Conservation (phyloP, 768 basidiomycete species). For the Russula brevipes region DNA sequence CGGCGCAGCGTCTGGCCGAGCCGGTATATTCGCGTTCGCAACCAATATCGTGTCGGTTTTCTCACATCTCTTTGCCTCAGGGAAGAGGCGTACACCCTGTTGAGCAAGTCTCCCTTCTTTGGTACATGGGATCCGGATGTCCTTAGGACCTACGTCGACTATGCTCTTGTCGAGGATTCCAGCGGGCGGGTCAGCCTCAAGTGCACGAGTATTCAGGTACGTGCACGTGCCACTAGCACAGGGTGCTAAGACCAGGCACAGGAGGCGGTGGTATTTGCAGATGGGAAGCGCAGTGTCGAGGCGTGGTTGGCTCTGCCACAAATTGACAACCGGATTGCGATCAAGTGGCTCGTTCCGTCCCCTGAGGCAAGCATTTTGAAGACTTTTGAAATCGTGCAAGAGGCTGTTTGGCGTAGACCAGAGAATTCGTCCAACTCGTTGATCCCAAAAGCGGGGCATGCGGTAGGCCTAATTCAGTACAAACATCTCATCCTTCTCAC, state of each 20-base stretch:
- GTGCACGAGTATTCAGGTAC: slow-evolving; percentile 51
- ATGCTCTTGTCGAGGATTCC: slow-evolving; percentile 43
- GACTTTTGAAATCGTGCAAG: slow-evolving; percentile 19
- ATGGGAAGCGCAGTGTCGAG: slow-evolving; percentile 34
- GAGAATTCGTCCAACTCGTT: slow-evolving; percentile 34
- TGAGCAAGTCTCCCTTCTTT: slow-evolving; percentile 62
- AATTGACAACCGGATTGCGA: slow-evolving; percentile 46
- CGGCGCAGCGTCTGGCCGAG: slow-evolving; percentile 63
- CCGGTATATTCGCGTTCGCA: slow-evolving; percentile 36
- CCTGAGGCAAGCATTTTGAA: slow-evolving; percentile 26
- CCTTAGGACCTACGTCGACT: slow-evolving; percentile 55
- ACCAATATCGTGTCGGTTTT: background rate
- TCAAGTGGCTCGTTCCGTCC: slow-evolving; percentile 56
- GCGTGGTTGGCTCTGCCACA: slow-evolving; percentile 35
- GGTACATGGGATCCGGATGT: slow-evolving; percentile 60
- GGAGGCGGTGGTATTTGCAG: slow-evolving; percentile 59
- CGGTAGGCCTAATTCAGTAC: slow-evolving; percentile 23
- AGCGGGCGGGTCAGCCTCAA: slow-evolving; percentile 51
- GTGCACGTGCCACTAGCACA: background rate
- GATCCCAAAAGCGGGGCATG: slow-evolving; percentile 32
- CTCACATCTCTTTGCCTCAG: slow-evolving; percentile 32
- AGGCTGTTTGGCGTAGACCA: slow-evolving; percentile 33
- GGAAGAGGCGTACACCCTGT: slow-evolving; percentile 50
- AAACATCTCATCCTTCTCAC: background rate
- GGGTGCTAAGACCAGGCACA: slow-evolving; percentile 18